Evolutionary conservation across 257 asterid genomes (phyloP), one percentile per base, ranked within the genome.

Genomic region (Ligustrum vulgare): DNA sequence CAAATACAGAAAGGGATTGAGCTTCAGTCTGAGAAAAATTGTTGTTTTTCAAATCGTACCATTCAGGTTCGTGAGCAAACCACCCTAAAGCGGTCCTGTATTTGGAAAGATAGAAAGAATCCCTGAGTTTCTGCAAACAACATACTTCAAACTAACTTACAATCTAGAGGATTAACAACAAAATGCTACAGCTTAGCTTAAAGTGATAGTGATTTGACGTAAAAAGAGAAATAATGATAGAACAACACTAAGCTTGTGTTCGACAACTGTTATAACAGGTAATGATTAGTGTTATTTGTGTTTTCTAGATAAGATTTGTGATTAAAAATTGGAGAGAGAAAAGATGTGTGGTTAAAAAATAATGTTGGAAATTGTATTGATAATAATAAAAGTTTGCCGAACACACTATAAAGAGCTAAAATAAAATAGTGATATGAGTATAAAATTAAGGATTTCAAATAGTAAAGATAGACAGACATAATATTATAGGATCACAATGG

Each of bases 61-160:
- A 91, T 81, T 92, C 97, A 18, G 97, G 96, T 83, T 88, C 91
- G 76, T 89, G 91, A 80, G 97, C 91, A 89, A 95, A 95, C 96
- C 97, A 95, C 71, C 96, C 97, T 77, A 95, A 81, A 68, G 98
- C 82, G 45, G 98, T 90, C 86, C 99, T 94, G 91, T 80, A 75
- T 72, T 73, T 70, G 73, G 67, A 41, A 35, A 72, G 28, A 79
- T 51, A n/a, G 64, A n/a, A 56, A 56, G 64, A 56, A 20, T 20
- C 64, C 64, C 28, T 56, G 64, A 56, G 28, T 56, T 56, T 56
- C 64, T 56, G 64, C 64, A 56, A 56, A 56, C 64, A n/a, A 56
- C 10, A n/a, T 49, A 49, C 12, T 56, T 56, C 31, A n/a, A 56
- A 32, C 12, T 56, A n/a, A 2, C 31, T n/a, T 20, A 56, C 56